These are phyloP conservation scores for Tricholoma flavovirens DNA, from an alignment of 768 basidiomycete genomes.

Conservation along the genomic window DNA sequence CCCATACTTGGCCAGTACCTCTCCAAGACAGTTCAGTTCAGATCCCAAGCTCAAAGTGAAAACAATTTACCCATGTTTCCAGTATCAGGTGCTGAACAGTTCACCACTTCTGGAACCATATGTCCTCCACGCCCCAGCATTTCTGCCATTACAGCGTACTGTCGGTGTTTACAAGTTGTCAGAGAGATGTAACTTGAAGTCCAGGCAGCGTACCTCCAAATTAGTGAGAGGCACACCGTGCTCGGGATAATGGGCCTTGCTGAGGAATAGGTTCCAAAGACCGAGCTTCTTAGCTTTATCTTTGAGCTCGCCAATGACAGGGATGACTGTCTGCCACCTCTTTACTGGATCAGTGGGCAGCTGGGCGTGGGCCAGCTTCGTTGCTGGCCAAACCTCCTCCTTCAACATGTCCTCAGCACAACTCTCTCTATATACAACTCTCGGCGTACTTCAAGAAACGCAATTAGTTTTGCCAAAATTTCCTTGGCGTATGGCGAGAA, in stretches of 20 bases:
- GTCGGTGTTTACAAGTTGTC: neutral
- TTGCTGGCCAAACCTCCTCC: conserved; percentile 86
- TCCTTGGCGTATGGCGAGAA: conserved; percentile 89
- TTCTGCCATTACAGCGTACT: conserved; percentile 99
- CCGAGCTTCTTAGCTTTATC: conserved; percentile 81
- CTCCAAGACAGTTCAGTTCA: conserved; percentile 34
- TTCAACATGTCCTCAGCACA: conserved; percentile 23
- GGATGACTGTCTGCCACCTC: conserved; percentile 83
- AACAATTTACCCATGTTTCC: conserved; percentile 83
- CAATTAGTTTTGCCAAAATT: conserved; percentile 74
- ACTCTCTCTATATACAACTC: neutral
- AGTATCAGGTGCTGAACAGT: conserved; percentile 96
- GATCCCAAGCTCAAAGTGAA: neutral
- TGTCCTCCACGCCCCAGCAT: conserved; percentile 80
- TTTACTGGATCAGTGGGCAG: conserved; percentile 65
- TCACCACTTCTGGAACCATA: conserved; percentile 80
- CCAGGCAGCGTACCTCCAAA: conserved; percentile 59
- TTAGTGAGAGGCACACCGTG: conserved; percentile 88
- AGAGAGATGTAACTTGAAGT: neutral
- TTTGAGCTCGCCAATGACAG: conserved; percentile 81
- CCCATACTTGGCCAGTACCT: conserved; percentile 96
- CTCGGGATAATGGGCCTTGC: conserved; percentile 88
- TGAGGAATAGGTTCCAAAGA: conserved; percentile 96
- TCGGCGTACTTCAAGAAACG: conserved; percentile 69
- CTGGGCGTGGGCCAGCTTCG: conserved; percentile 72